Conservation (phyloP, 2,329 filamentous ascomycete species). For the Paecilomyces niveus region DNA sequence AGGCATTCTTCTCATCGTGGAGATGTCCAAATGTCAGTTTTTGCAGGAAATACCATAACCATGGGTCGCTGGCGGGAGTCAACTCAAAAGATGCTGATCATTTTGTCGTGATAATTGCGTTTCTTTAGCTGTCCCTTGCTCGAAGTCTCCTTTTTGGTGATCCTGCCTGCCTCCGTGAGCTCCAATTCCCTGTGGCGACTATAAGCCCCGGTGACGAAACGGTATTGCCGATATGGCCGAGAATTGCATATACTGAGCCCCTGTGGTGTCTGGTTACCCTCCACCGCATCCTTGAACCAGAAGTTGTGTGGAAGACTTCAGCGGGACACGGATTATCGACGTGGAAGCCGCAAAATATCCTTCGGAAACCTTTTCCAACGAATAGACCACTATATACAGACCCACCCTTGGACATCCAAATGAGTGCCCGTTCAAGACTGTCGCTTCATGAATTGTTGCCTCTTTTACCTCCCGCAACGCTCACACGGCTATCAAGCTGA, state of each 20-base stretch:
- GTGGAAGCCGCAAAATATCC: neutral
- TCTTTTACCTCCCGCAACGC: neutral
- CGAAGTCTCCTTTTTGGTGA: neutral
- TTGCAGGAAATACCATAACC: neutral
- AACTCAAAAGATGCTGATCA: neutral
- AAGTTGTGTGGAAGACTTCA: neutral
- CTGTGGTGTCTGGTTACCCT: neutral
- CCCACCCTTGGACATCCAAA: neutral
- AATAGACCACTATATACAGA: neutral
- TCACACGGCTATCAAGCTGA: neutral
- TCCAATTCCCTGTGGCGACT: neutral
- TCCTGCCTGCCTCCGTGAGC: neutral
- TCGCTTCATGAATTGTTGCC: neutral
- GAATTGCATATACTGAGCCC: neutral
- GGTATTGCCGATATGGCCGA: neutral
- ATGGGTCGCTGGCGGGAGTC: neutral
- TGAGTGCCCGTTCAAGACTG: neutral
- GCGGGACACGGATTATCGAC: neutral
- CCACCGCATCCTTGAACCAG: neutral
- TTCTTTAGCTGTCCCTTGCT: neutral
- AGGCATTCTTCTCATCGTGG: neutral
- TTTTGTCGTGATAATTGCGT: neutral
- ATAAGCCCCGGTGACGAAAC: neutral
- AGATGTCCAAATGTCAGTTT: neutral
- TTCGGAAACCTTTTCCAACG: neutral